phyloP scores from a whole-genome alignment of 2,329 filamentous ascomycete genomes.

The Xylariaceae sp. region DNA sequence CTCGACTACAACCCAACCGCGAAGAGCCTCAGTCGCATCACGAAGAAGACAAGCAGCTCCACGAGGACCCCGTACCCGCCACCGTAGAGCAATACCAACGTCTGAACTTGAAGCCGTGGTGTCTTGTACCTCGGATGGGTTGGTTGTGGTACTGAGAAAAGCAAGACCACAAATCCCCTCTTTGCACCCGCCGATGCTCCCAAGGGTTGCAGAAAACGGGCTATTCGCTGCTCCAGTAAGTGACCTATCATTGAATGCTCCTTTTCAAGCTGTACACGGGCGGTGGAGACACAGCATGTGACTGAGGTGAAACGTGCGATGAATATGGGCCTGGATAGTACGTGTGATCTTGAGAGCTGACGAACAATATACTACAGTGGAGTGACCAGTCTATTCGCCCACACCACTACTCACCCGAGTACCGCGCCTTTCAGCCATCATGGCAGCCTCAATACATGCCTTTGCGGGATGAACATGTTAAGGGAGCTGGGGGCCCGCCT shows the following conservation, averaged over 20 bases:
- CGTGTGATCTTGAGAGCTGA: too few relatives aligned
- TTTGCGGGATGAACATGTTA: constrained; percentile 39
- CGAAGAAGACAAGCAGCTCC: constrained; percentile 1
- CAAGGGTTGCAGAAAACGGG: constrained; percentile 54
- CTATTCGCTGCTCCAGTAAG: constrained; percentile 67
- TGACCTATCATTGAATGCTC: too few relatives aligned
- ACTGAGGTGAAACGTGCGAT: too few relatives aligned
- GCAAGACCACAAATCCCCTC: constrained; percentile 69
- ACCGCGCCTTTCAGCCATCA: constrained; percentile 44
- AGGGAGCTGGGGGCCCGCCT: constrained; percentile 51
- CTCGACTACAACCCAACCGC: not conserved
- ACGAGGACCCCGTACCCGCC: constrained; percentile 11
- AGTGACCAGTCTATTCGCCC: constrained; percentile 62
- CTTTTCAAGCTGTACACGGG: too few relatives aligned
- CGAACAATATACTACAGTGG: constrained; percentile 45
- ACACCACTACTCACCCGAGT: constrained; percentile 41
- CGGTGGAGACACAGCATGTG: too few relatives aligned
- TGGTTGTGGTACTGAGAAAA: constrained; percentile 76
- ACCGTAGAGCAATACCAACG: constrained; percentile 36
- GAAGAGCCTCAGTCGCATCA: not conserved
- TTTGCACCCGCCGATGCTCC: constrained; percentile 48
- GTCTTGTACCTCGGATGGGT: constrained; percentile 83
- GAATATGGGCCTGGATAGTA: too few relatives aligned
- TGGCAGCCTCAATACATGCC: constrained; percentile 45
- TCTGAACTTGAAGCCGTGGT: constrained; percentile 86